These are phyloP conservation scores for Cairneyella variabilis DNA, from an alignment of 495 filamentous ascomycete species.

Conservation along the genomic window DNA sequence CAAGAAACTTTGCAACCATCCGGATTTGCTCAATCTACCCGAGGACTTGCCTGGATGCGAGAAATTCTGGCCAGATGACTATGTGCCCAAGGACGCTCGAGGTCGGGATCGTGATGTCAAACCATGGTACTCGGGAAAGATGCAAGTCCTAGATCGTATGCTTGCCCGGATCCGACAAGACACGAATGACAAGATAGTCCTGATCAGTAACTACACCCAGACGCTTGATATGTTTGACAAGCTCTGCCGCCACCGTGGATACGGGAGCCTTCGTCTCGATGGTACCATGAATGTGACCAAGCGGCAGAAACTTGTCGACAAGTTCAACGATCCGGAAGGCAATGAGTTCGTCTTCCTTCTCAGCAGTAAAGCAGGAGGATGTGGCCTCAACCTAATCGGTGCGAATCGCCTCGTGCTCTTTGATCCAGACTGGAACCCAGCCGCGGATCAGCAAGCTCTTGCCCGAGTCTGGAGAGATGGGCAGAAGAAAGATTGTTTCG, in stretches of 20 bases:
- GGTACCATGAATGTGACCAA: conserved; percentile 98
- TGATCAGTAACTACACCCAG: conserved; percentile 97
- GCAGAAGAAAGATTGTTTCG: conserved; percentile 98
- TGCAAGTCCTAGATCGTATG: conserved; percentile 98
- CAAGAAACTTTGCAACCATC: conserved; percentile 99
- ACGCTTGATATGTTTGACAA: conserved; percentile 94
- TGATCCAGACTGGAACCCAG: conserved; percentile 99
- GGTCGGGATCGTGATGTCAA: conserved; percentile 91
- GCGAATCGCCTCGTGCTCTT: conserved; percentile 96
- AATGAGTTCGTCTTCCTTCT: conserved; percentile 92
- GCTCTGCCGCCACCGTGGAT: conserved; percentile 79
- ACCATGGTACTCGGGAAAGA: conserved; percentile 96
- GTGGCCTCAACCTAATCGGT: conserved; percentile 94
- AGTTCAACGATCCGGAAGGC: conserved; percentile 94
- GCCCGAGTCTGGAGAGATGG: conserved; percentile 98
- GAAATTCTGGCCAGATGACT: conserved; percentile 79
- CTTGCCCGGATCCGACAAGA: conserved; percentile 92
- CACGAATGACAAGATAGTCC: conserved; percentile 98
- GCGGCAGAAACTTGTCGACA: conserved; percentile 93
- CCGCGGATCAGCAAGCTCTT: conserved; percentile 94
- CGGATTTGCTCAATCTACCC: conserved; percentile 82
- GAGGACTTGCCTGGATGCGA: conserved; percentile 88
- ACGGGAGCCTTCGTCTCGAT: conserved; percentile 86
- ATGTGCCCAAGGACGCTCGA: conserved; percentile 77
- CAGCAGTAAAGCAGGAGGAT: conserved; percentile 94